Evolutionary conservation across 2,329 filamentous ascomycete species (phyloP).

Genomic region (Elsinoe arachidis): DNA sequence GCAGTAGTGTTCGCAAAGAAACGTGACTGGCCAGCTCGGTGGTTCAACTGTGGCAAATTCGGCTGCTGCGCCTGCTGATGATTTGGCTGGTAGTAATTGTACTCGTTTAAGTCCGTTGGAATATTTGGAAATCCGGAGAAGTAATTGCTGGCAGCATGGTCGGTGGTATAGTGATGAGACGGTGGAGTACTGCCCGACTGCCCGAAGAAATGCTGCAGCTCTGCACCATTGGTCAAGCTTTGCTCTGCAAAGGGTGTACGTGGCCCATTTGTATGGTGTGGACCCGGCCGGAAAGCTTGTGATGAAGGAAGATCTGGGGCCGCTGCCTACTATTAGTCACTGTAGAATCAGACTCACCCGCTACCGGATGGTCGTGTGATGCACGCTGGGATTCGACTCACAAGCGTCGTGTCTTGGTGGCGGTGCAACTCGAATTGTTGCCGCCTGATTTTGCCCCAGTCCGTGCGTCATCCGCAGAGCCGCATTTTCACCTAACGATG

Average conservation of each 20-base stretch:
- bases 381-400: slow-evolving; percentile 4
- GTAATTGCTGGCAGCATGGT: not conserved
- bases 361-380: slow-evolving; percentile 9
- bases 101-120: not conserved
- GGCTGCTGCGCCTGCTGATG: not conserved
- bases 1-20: not conserved
- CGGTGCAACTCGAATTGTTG: not conserved
- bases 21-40: not conserved
- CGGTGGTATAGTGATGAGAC: not conserved
- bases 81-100: not conserved
- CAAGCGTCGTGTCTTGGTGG: not conserved
- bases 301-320: not conserved
- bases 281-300: not conserved
- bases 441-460: not conserved
- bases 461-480: not conserved
- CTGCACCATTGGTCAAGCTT: not conserved
- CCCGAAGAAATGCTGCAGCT: not conserved
- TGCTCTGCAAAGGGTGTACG: not conserved
- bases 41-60: not conserved
- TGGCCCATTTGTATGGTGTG: slow-evolving; percentile 9
- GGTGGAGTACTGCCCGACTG: slow-evolving; percentile 2
- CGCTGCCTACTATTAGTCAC: slow-evolving; percentile 11
- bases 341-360: slow-evolving; percentile 4
- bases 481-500: not conserved
- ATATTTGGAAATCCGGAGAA: not conserved